Conservation (phyloP, 768 basidiomycete genomes). For the Pilatotrama ljubarskyi region DNA sequence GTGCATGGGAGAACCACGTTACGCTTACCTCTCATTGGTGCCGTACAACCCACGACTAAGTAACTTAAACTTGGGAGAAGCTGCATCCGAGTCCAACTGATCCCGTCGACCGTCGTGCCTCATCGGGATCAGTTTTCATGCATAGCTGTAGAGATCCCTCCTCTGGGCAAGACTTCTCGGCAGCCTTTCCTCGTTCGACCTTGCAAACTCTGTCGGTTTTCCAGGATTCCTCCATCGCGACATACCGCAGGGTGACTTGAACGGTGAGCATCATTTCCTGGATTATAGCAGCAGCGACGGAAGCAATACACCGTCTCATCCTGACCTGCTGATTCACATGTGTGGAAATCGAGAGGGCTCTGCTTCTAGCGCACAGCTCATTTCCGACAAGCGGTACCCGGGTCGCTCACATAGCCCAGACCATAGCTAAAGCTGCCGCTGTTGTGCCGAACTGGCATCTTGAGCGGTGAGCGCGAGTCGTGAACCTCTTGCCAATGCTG, state of each 20-base stretch:
- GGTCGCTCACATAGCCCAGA: background rate
- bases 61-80: background rate
- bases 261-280: background rate
- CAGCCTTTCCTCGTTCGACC: background rate
- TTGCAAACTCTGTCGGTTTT: background rate
- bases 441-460: background rate
- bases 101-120: background rate
- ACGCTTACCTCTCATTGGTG: background rate
- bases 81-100: background rate
- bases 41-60: background rate
- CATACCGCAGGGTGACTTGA: background rate
- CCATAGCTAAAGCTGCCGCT: background rate
- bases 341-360: background rate
- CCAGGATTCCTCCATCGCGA: background rate
- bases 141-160: background rate
- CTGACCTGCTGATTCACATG: background rate
- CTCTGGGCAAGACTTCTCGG: background rate
- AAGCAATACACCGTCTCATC: background rate
- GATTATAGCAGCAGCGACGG: background rate
- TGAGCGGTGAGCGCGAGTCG: no score
- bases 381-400: background rate
- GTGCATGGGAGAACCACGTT: background rate
- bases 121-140: background rate
- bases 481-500: no score
- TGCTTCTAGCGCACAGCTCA: slow-evolving; percentile 2